These are phyloP conservation scores for Pythium aphanidermatum DNA, from an alignment of 352 stramenopile species.

Conservation along the genomic window DNA sequence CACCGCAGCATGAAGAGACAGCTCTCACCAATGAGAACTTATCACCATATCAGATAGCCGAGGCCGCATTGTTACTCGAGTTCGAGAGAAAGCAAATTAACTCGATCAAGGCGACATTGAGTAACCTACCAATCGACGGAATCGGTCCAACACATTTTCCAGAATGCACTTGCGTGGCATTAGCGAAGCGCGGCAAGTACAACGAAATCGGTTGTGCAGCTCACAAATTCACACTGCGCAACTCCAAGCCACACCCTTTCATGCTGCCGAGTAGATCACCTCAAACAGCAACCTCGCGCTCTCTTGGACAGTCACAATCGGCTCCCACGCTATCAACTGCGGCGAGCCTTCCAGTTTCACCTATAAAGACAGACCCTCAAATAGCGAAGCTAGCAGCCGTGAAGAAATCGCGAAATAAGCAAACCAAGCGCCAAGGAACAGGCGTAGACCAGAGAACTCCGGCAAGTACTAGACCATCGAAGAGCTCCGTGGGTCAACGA, in stretches of 20 bases:
- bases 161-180: constrained; percentile 38
- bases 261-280: constrained; percentile 5
- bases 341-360: constrained; percentile 9
- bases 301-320: constrained; percentile 7
- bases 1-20: neutral
- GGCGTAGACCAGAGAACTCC: neutral
- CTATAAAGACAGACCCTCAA: constrained; percentile 9
- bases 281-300: neutral
- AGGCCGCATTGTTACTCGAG: constrained; percentile 11
- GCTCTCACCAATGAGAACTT: neutral
- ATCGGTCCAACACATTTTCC: constrained; percentile 5
- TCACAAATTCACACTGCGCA: constrained; percentile 55
- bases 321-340: constrained; percentile 2
- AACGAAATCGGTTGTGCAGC: constrained; percentile 37
- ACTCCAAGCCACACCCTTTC: constrained; percentile 37
- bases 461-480: neutral
- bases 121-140: neutral
- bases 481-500: constrained; percentile 5
- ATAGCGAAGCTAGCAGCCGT: neutral
- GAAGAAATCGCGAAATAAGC: constrained; percentile 14
- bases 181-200: constrained; percentile 46
- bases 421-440: constrained; percentile 1
- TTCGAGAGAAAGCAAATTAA: constrained; percentile 12
- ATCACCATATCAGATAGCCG: constrained; percentile 7
- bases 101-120: constrained; percentile 8